phyloP scores from a whole-genome alignment of 208 protist genomes.

The Giardia duodenalis region DNA sequence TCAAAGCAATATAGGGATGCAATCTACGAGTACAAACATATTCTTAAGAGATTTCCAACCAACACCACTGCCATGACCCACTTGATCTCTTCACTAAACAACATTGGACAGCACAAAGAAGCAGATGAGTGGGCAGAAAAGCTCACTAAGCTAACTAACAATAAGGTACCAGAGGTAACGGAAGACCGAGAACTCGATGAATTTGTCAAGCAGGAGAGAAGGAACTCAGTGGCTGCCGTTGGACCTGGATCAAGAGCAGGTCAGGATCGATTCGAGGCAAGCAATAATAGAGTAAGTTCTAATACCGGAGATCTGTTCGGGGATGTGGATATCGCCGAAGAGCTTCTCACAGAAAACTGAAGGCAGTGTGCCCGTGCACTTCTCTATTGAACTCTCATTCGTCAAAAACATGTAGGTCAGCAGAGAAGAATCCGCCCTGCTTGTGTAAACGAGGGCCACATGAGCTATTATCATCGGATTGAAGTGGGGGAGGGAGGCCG shows the following conservation, averaged over 20 bases:
- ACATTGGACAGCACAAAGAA: neutral
- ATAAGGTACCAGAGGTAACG: neutral
- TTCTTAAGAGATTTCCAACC: neutral
- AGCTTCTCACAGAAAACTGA: neutral
- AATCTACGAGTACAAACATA: neutral
- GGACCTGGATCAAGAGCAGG: neutral
- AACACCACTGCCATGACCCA: neutral
- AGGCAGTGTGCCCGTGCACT: no score
- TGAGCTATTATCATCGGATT: no score
- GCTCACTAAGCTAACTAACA: neutral
- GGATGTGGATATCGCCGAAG: neutral
- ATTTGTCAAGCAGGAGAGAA: neutral
- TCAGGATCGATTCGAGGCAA: no score
- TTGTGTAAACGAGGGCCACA: no score
- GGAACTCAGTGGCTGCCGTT: neutral
- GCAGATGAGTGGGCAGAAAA: neutral
- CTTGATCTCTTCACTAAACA: neutral
- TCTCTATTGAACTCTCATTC: no score
- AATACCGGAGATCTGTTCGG: conserved; percentile 8
- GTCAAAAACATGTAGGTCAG: no score
- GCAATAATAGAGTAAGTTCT: neutral
- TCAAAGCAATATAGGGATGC: conserved; percentile 14
- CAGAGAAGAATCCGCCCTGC: no score
- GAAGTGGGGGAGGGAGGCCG: no score
- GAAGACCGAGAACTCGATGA: neutral